Percentiles rank a stretch among this genome's conserved stretches.
Evolutionary conservation across 2,329 filamentous ascomycete genomes (phyloP).

Genomic region (Hypomyces rosellus): DNA sequence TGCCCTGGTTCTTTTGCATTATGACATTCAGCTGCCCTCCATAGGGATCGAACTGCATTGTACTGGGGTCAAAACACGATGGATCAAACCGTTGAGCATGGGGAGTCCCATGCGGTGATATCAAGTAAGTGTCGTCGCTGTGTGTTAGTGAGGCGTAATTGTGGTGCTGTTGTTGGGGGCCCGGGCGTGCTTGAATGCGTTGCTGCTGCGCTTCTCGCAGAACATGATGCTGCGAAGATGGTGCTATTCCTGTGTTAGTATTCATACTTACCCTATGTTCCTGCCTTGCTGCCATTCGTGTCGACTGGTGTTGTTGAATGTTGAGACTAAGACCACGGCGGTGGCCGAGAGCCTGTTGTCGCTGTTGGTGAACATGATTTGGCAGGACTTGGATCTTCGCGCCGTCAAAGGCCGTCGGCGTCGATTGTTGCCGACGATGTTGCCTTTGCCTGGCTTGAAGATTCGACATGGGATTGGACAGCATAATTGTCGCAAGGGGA

Average conservation of each 20-base stretch:
- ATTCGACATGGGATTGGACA: slow-evolving; percentile 67
- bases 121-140: slow-evolving; percentile 48
- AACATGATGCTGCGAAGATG: slow-evolving; percentile 59
- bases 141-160: slow-evolving; percentile 24
- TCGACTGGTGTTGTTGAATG: slow-evolving; percentile 52
- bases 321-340: slow-evolving; percentile 82
- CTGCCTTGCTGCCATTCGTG: slow-evolving; percentile 24
- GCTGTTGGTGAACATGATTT: slow-evolving; percentile 35
- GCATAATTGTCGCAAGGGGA: slow-evolving; percentile 67
- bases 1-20: slow-evolving; percentile 42
- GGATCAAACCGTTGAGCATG: slow-evolving; percentile 48
- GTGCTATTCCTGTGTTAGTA: slow-evolving; percentile 53
- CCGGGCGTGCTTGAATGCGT: slow-evolving; percentile 69
- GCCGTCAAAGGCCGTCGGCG: slow-evolving; percentile 70
- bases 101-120: slow-evolving; percentile 51
- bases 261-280: slow-evolving; percentile 42
- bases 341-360: slow-evolving; percentile 47
- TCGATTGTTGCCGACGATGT: slow-evolving; percentile 84
- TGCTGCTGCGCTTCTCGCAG: slow-evolving; percentile 89
- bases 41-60: slow-evolving; percentile 43
- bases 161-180: slow-evolving; percentile 31
- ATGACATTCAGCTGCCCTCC: slow-evolving; percentile 37
- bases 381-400: slow-evolving; percentile 63
- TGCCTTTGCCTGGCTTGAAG: slow-evolving; percentile 53
- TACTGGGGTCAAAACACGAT: slow-evolving; percentile 37